Evolutionary conservation across 331 rosid genomes (phyloP), one percentile per base, ranked within the genome.

Genomic region (Quercus phellos): DNA sequence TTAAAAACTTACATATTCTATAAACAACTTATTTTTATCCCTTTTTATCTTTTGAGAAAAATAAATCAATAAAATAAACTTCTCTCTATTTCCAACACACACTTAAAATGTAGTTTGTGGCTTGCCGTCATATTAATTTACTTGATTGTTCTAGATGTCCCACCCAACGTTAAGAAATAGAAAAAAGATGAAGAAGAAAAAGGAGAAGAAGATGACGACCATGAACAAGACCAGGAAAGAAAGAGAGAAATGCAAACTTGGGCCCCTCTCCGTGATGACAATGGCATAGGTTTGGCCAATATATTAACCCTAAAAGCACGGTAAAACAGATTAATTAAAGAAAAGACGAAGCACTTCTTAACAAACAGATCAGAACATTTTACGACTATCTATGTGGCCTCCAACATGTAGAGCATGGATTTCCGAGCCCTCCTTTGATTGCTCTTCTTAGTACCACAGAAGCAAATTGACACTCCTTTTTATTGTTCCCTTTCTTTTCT

Each of bases 361-460:
- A 43, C 24, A 72, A 26, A 55, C 73, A 67, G 79, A 38, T 38
- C 46, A 32, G 51, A 59, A 51, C 19, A 55, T 50, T 70, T 79
- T 83, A 75, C 81, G 78, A 71, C 26, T 12, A 69, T 73, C 79
- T 69, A 83, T 10, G 77, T 38, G 80, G 82, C 76, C 84, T 68
- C 53, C 82, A 72, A 76, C 73, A 79, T 67, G 85, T 71, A 83
- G 18, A 60, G 76, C 89, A 53, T 91, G 90, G 86, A 83, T 78
- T 88, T 88, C 91, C 82, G 90, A 80, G 90, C 94, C 85, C n/a
- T 50, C n/a, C 79, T 77, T 59, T 80, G 74, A 78, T 79, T 55
- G 81, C 73, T 83, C 74, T 75, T 71, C 56, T 10, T 82, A 81
- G 83, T 81, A 79, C 86, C 70, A 55, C 30, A 64, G 61, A 73